Base-by-base conservation (phyloP, 208 protist genomes). In the Borovskyia barvae region DNA sequence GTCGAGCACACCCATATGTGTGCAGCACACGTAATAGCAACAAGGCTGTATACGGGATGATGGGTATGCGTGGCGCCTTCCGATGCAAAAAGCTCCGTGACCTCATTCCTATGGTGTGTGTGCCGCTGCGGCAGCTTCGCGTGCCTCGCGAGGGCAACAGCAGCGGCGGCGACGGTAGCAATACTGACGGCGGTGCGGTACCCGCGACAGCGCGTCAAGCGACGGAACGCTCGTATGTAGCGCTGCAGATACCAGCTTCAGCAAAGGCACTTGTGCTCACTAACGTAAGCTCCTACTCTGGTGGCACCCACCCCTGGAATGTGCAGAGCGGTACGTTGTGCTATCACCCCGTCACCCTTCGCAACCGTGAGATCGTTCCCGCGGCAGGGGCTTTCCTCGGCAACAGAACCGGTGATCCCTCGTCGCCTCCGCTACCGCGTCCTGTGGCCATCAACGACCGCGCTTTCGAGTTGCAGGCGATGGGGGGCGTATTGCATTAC, bases 281-380 rank as follows among this genome's bases (percentile, higher is more conserved):
- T 36, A 94, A 94, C 65, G 80, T 94, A 36, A 79, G 72, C 66
- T 79, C 72, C 29, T 94, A 94, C 77, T 72, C 72, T 14, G 77
- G 80, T 28, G 87, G 87, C 12, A 77, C 70, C 14, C 57, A 73
- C 30, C 85, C 82, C 24, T 94, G 87, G 85, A 47, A 73, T 20
- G 55, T 65, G 36, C 8, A 40, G 41, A 29, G 59, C 20, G 65
- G 72, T 0, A 49, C 59, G 17, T 39, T 53, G 15, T 78, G 77
- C 61, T 82, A 80, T 67, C 70, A 55, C 28, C 71, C 76, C n/a
- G 58, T 80, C 22, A 66, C 66, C 25, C 39, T 75, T n/a, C 41
- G 28, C 37, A 47, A 72, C 32, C 56, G 59, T 12, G 45, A 53
- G 19, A 5, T 71, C 20, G 53, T 37, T 15, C 20, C 50, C 12